phyloP scores from a whole-genome alignment of 139 green algal genomes.

The Zygnema circumcarinatum region DNA sequence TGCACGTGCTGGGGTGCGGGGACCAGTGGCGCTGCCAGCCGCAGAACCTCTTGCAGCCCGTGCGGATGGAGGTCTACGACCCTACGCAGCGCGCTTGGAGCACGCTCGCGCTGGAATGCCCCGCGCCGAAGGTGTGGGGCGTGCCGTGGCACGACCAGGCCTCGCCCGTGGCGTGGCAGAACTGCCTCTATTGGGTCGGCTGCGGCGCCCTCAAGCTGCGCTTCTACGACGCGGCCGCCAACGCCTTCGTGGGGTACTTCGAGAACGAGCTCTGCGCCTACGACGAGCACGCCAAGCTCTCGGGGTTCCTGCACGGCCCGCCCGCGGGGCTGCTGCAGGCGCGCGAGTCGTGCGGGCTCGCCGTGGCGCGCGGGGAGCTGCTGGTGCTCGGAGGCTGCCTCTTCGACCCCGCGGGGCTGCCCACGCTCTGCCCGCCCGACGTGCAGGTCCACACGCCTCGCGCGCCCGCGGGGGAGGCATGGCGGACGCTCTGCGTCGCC shows the following conservation, averaged over 20 bases:
- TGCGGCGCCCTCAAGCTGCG: not conserved
- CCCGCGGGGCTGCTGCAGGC: not conserved
- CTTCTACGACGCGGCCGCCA: not conserved
- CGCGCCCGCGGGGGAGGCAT: not conserved
- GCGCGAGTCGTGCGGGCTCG: not conserved
- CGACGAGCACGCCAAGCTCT: not conserved
- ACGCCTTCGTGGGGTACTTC: not conserved
- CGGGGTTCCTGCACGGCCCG: not conserved
- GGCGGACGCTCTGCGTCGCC: not conserved
- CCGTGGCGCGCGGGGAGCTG: not conserved
- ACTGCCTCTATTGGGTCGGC: not conserved
- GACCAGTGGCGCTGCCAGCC: not conserved
- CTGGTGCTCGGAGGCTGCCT: not conserved
- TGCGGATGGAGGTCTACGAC: not conserved
- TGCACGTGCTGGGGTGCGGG: not conserved
- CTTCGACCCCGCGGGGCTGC: too few relatives aligned
- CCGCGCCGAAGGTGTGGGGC: not conserved
- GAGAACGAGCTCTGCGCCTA: not conserved
- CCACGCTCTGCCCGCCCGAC: too few relatives aligned
- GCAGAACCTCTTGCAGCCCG: not conserved
- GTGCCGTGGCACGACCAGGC: not conserved
- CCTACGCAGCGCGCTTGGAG: not conserved
- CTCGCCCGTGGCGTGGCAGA: too few relatives aligned
- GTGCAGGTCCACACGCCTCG: slow-evolving; percentile 23
- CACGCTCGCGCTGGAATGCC: not conserved